Base-by-base conservation (phyloP, 345 rosid genomes). In the Brassica cretica region DNA sequence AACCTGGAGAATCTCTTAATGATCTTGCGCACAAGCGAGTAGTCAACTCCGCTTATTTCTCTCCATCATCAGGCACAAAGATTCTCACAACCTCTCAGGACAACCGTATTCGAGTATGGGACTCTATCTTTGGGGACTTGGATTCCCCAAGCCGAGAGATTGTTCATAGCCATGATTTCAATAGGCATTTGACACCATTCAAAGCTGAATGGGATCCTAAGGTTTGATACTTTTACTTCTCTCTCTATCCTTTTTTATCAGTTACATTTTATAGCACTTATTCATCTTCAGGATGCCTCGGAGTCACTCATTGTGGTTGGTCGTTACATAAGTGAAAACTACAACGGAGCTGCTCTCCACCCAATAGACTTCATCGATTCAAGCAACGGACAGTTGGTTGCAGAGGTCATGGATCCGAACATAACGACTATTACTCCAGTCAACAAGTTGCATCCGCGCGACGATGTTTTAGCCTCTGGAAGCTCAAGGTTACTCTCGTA, bases 161-260 rank as follows among this genome's bases (percentile, higher is more conserved):
- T 61, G 98, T 95, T 41, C 98, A 95, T 81, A 95, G 99, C 77
- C 97, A 95, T 84, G 99, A 95, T 83, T 95, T 93, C 69, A 95
- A 90, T 84, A 85, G 97, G 62, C 93, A 95, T 80, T 86, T 91
- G 71, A 95, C 98, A 18, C 96, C 98, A 27, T 95, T 93, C 70
- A 88, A 91, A 75, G 99, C 94, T 84, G 99, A 94, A 81, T 95
- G 99, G 99, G 99, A 95, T 86, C 98, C 98, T 12, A 93, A 90
- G 98, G 99, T 93, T 46, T 14, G 61, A 72, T 82, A 35, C 27
- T 67, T 66, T 29, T 15, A 12, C 61, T 66, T 29, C 39, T 60
- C 11, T 10, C 0, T 35, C 37, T 30, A 62, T 33, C n/a, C 2
- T 53, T 14, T 37, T 35, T 2, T 59, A n/a, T 44, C 21, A 8